phyloP scores from a whole-genome alignment of 345 rosid genomes.

The Nephelium lappaceum region DNA sequence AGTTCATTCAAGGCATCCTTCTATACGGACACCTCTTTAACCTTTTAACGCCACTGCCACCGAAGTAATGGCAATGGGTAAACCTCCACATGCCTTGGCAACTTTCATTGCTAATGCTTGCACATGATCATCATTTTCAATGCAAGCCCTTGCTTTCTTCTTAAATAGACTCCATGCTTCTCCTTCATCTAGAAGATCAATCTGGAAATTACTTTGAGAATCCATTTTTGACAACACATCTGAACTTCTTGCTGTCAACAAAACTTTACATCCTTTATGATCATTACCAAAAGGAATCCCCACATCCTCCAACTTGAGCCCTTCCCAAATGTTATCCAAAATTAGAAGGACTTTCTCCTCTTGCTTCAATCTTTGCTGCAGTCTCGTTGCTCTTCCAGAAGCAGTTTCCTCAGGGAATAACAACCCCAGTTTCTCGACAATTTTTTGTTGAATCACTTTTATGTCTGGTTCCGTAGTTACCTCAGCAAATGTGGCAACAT shows the following conservation, averaged over 20 bases:
- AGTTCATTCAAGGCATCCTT: slow-evolving; percentile 20
- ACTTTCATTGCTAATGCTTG: slow-evolving; percentile 16
- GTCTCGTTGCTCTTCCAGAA: not conserved
- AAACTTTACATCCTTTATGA: slow-evolving; percentile 12
- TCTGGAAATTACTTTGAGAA: not conserved
- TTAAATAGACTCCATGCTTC: slow-evolving; percentile 29
- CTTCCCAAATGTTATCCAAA: slow-evolving; percentile 34
- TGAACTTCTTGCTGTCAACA: slow-evolving; percentile 10
- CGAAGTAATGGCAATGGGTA: slow-evolving; percentile 27
- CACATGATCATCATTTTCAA: not conserved
- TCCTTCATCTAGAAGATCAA: not conserved
- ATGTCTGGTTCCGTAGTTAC: too few species aligned
- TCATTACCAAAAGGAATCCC: slow-evolving; percentile 32
- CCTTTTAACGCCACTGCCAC: slow-evolving; percentile 25
- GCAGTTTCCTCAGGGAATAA: not conserved
- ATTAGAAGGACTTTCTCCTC: slow-evolving; percentile 24
- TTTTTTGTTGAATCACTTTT: slow-evolving; percentile 11
- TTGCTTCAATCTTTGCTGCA: slow-evolving; percentile 12
- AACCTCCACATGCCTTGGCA: slow-evolving; percentile 25
- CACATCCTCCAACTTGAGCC: slow-evolving; percentile 19
- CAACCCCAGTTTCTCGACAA: slow-evolving; percentile 18
- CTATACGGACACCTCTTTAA: slow-evolving; percentile 8
- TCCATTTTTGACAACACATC: slow-evolving; percentile 25
- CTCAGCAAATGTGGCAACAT: too few species aligned
- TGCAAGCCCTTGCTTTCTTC: slow-evolving; percentile 4